A percentile compares a stretch with the other conserved stretches of the same genome.
phyloP scores from a whole-genome alignment of 1,284 basidiomycete genomes.

The Sporisorium scitamineum region DNA sequence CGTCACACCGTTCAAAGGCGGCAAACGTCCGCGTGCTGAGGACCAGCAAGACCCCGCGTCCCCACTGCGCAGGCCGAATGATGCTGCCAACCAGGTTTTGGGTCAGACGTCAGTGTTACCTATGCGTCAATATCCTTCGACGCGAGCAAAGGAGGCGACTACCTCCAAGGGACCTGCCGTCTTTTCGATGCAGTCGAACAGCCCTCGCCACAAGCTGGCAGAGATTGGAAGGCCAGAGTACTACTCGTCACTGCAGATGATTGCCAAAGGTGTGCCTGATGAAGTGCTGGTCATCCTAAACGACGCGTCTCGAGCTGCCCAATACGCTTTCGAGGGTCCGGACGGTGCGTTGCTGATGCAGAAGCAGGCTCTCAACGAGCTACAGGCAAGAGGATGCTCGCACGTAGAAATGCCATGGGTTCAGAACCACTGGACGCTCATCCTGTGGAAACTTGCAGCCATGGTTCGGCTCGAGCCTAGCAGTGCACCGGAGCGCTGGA shows the following conservation, averaged over 20 bases:
- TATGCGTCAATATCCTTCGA: slow-evolving; percentile 10
- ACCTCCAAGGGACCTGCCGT: slow-evolving; percentile 18
- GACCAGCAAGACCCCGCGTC: slow-evolving; percentile 18
- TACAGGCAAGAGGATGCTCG: slow-evolving; percentile 42
- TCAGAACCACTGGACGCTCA: slow-evolving; percentile 87
- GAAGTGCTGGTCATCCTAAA: slow-evolving; percentile 56
- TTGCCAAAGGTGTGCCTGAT: slow-evolving; percentile 50
- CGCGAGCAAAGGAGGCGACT: not conserved
- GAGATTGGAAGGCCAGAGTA: slow-evolving; percentile 44
- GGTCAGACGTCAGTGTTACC: slow-evolving; percentile 1
- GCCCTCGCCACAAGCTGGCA: slow-evolving; percentile 21
- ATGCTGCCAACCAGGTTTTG: not conserved
- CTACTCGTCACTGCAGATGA: slow-evolving; percentile 38
- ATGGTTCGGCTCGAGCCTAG: slow-evolving; percentile 77
- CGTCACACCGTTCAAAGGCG: slow-evolving; percentile 56
- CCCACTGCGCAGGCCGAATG: slow-evolving; percentile 19
- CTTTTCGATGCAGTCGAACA: slow-evolving; percentile 8
- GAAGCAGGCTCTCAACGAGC: slow-evolving; percentile 38
- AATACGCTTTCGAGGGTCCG: slow-evolving; percentile 52
- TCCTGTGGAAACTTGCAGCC: slow-evolving; percentile 94
- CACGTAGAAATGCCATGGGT: slow-evolving; percentile 84
- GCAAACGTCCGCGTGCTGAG: slow-evolving; percentile 36
- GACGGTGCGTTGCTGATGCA: slow-evolving; percentile 36
- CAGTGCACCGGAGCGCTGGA: slow-evolving; percentile 39
- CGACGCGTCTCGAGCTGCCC: slow-evolving; percentile 37